Evolutionary conservation across 345 rosid genomes (phyloP), one percentile per base, ranked within the genome.

Genomic region (Diplotaxis tenuifolia): DNA sequence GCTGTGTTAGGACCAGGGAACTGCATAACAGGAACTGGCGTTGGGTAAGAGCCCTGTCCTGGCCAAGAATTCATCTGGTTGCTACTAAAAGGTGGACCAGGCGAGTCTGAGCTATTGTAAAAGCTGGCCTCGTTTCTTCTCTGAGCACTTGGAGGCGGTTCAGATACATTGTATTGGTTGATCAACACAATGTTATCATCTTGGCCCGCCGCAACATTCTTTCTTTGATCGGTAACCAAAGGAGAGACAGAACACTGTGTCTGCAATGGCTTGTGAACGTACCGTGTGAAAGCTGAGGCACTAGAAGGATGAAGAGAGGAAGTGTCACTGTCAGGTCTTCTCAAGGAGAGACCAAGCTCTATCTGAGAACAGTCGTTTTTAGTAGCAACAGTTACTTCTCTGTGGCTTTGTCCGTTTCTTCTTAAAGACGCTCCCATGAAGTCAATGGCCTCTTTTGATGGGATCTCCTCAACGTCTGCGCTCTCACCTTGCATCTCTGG

Each of bases 261-360:
- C 65, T 85, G 88, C 10, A 66, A 52, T 5, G 85, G 72, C 78
- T 73, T 88, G 83, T 77, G 84, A 65, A 76, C 71, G 28, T 94
- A 94, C 97, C 89, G 79, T 4, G 93, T 80, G 76, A 94, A 94
- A 72, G 98, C 97, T 0, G 97, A 94, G 80, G 92, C 87, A 85
- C 81, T 81, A 45, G 97, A 90, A 50, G 86, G 97, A 80, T 82
- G 81, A 22, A 94, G 86, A 21, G 75, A 75, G 11, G 80, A 83
- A 60, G 73, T 56, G 49, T 72, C 64, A 60, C 71, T 56, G 49
- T 72, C 64, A 9, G 84, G 76, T 81, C 95, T 83, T 81, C 81
- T 88, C 79, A 94, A 77, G 71, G 96, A 84, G 52, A 91, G 98
- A 81, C 85, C 89, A 84, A 91, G 84, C 49, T 80, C 82, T 45